Conservation (phyloP, 257 asterid species). For the Solanum stenotomum region DNA sequence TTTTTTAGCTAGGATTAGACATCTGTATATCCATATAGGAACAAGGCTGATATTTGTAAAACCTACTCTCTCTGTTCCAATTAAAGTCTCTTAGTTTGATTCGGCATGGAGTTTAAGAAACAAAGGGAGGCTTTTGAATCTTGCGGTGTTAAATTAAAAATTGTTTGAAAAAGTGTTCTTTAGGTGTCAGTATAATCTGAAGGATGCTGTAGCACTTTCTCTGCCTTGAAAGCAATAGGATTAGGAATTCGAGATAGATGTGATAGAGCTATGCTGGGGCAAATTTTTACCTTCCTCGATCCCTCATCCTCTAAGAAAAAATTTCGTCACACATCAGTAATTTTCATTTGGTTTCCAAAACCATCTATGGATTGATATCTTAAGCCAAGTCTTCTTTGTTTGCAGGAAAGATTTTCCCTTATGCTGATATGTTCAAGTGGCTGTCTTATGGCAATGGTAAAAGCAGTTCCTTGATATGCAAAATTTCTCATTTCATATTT, state of each 20-base stretch:
- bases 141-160: not conserved
- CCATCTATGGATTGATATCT: not conserved
- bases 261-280: not conserved
- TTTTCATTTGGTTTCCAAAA: not conserved
- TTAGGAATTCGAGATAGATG: not conserved
- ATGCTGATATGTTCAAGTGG: constrained; percentile 75
- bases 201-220: not conserved
- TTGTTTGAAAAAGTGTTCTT: not conserved
- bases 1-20: not conserved
- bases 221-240: not conserved
- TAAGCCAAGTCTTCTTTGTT: not conserved
- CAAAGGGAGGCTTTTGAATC: not conserved
- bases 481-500: not conserved
- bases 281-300: not conserved
- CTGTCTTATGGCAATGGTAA: constrained; percentile 88
- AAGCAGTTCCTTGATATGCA: not conserved
- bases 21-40: not conserved
- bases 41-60: not conserved
- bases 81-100: not conserved
- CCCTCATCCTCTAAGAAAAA: not conserved
- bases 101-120: not conserved
- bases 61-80: not conserved
- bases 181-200: not conserved
- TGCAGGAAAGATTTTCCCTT: constrained; percentile 80
- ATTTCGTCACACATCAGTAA: not conserved